Conservation (phyloP, 495 filamentous ascomycete genomes). For the Lepidopterella palustris region DNA sequence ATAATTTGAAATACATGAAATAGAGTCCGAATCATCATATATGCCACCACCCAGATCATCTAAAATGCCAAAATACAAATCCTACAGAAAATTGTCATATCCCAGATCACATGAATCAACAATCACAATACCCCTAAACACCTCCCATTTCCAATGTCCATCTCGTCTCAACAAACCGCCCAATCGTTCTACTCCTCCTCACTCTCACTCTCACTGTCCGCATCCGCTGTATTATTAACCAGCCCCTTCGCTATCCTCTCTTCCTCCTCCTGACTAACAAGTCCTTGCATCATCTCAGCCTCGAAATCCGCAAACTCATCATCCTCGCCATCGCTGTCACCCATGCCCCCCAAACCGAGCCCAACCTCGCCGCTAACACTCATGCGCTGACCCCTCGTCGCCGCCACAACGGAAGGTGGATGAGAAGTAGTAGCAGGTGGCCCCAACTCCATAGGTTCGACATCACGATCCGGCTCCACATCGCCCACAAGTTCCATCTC, state of each 20-base stretch:
- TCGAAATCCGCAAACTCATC: constrained; percentile 17
- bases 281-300: constrained; percentile 25
- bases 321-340: constrained; percentile 22
- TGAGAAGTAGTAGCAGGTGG: constrained; percentile 23
- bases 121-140: neutral
- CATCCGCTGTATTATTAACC: constrained; percentile 1
- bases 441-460: constrained; percentile 25
- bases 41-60: too few relatives aligned
- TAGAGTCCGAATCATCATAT: too few relatives aligned
- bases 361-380: constrained; percentile 14
- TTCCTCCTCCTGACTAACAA: constrained; percentile 6
- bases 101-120: too few relatives aligned
- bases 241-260: neutral
- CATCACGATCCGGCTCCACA: constrained; percentile 9
- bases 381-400: constrained; percentile 6
- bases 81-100: too few relatives aligned
- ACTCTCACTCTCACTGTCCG: constrained; percentile 25
- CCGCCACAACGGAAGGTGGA: neutral
- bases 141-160: neutral
- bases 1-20: too few relatives aligned
- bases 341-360: neutral
- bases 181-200: constrained; percentile 23
- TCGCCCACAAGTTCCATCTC: neutral
- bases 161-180: neutral
- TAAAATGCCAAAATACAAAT: neutral